These are phyloP conservation scores for Podaxis sp. DNA, from an alignment of 768 basidiomycete genomes.

Conservation along the genomic window DNA sequence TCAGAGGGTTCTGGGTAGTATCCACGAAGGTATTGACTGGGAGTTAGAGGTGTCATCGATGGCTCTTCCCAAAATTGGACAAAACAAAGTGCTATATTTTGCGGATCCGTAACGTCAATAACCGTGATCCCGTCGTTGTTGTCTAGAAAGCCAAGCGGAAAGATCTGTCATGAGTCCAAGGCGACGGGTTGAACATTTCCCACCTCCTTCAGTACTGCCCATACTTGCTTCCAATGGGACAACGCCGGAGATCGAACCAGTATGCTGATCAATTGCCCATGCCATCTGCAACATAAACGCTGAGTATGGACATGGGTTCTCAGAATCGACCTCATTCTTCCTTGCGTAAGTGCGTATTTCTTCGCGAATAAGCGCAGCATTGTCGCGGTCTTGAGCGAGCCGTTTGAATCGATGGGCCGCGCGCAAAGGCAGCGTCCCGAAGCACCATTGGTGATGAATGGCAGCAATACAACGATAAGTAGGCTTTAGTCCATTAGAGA, in stretches of 20 bases:
- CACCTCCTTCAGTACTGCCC: too few relatives aligned
- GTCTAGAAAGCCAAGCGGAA: slow-evolving; percentile 19
- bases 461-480: slow-evolving; percentile 36
- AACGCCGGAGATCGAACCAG: too few relatives aligned
- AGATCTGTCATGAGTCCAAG: too few relatives aligned
- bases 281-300: slow-evolving; percentile 29
- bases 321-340: slow-evolving; percentile 17
- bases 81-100: slow-evolving; percentile 29
- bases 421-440: slow-evolving; percentile 31
- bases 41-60: neutral
- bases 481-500: slow-evolving; percentile 21
- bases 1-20: slow-evolving; percentile 5
- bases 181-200: too few relatives aligned
- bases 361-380: slow-evolving; percentile 34
- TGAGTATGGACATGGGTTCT: slow-evolving; percentile 33
- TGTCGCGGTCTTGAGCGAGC: slow-evolving; percentile 33
- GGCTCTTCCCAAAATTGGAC: slow-evolving; percentile 5
- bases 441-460: slow-evolving; percentile 30
- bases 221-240: too few relatives aligned
- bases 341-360: slow-evolving; percentile 30
- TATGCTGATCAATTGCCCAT: slow-evolving; percentile 16
- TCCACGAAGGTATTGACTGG: slow-evolving; percentile 3
- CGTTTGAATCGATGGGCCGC: slow-evolving; percentile 33
- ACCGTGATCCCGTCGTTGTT: slow-evolving; percentile 36
- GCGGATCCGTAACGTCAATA: slow-evolving; percentile 32